Evolutionary conservation across 306 rosid species (phyloP).

Genomic region (Lathyrus tuberosus): DNA sequence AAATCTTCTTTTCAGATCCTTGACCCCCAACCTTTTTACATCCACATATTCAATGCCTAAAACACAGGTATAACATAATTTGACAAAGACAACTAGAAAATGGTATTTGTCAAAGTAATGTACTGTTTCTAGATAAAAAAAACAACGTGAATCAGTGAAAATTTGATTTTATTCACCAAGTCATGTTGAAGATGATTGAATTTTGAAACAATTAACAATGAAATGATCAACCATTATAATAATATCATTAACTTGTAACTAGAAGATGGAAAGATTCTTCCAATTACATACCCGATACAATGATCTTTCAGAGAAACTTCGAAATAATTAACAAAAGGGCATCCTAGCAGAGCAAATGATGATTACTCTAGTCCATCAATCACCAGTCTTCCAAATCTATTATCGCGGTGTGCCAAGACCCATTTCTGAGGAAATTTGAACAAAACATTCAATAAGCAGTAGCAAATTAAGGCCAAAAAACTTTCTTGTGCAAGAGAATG

Average conservation of each 20-base stretch:
- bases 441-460: slow-evolving; percentile 29
- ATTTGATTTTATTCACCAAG: slow-evolving; percentile 13
- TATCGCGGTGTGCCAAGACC: slow-evolving; percentile 81
- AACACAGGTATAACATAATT: no score
- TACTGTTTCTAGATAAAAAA: background rate
- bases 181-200: slow-evolving; percentile 7
- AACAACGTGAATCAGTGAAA: background rate
- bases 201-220: slow-evolving; percentile 29
- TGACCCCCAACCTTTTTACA: no score
- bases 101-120: no score
- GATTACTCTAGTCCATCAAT: slow-evolving; percentile 41
- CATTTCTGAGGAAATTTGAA: slow-evolving; percentile 56
- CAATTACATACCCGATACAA: slow-evolving; percentile 32
- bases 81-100: no score
- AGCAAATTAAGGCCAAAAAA: background rate
- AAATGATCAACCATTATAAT: slow-evolving; percentile 17
- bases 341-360: slow-evolving; percentile 26
- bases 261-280: slow-evolving; percentile 45
- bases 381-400: slow-evolving; percentile 44
- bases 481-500: slow-evolving; percentile 11
- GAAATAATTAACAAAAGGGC: slow-evolving; percentile 36
- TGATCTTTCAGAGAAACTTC: slow-evolving; percentile 38
- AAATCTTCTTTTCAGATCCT: no score
- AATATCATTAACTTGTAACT: slow-evolving; percentile 38
- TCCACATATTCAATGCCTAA: no score